Base-by-base conservation (phyloP, 495 filamentous ascomycete species). In the Trichoderma reesei region DNA sequence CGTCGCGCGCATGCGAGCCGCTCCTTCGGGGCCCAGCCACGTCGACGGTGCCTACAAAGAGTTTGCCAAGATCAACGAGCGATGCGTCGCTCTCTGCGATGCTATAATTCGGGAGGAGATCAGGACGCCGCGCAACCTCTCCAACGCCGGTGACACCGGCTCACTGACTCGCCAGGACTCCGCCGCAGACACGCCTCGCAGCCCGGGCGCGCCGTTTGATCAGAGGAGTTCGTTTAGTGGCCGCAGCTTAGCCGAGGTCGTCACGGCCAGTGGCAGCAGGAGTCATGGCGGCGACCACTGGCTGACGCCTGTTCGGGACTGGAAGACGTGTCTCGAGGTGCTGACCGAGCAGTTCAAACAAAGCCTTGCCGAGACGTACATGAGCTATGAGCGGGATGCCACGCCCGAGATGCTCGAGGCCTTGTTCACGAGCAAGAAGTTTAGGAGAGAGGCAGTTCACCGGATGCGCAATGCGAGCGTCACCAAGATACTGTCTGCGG, bases 391-490 rank as follows among this genome's bases (percentile, higher is more conserved):
- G 56, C 69, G 71, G n/a, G 67, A 68, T n/a, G 71, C 70, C 14
- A 67, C 71, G 8, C 65, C 67, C 5, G 56, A 67, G 37, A 67
- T 70, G 42, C 54, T 72, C 13, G 69, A 72, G 14, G 62, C 46
- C 9, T 64, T 77, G 44, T 66, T 73, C 46, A 41, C 41, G 1
- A 68, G 73, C 63, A 72, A 69, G 63, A 38, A 26, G 13, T 62
- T 68, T 10, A 68, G 74, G 41, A 67, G 64, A 31, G 63, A 64
- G 20, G 62, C 68, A 16, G 73, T 74, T 2, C 59, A 65, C 31
- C 68, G 69, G 61, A 73, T 73, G 74, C 68, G 72, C 42, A 68
- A 72, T 37, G 65, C 66, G 33, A 75, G 72, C 60, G 64, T 76
- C 3, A 70, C 72, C 51, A 68, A 65, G 41, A 69, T 73, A 65